Base-by-base conservation (phyloP, 2,329 filamentous ascomycete species). In the Pseudogymnoascus sp. region DNA sequence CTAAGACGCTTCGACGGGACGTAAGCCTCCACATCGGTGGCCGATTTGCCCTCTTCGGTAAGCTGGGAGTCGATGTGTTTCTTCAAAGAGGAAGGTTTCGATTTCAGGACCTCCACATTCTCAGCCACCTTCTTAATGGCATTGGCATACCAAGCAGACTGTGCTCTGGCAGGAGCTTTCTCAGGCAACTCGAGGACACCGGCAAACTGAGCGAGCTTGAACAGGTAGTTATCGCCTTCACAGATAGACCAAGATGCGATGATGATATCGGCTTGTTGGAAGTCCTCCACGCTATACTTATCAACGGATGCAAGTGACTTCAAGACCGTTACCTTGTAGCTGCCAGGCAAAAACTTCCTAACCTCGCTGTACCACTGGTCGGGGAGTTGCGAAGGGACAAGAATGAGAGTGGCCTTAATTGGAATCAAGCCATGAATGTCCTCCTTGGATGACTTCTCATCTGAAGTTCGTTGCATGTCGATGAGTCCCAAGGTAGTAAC, bases 321-420 rank as follows among this genome's bases (percentile, higher is more conserved):
- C 45, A 87, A 76, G 0, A 76, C 65, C 1, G 84, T 52, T 2
- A 86, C 72, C 2, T 73, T 74, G 67, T 79, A 79, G 5, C 70
- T 71, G 0, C 62, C 70, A 1, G 25, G 52, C 12, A 67, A 49
- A 68, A 82, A 85, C 60, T 81, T 81, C 2, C 67, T 58, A 12
- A 84, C 78, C 65, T 89, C 86, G 0, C 71, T 69, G 7, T 69
- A 68, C 87, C 87, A 89, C 68, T 89, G 87, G 5, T 75, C 68
- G 1, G 81, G 72, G 4, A 89, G 74, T 59, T 82, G 80, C 0
- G 70, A 64, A 0, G 86, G 86, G 5, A 83, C 81, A 0, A 89
- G 70, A 28, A 88, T 80, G 2, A 89, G 69, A 0, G 85, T 88
- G 4, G 84, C 86, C 14, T 81, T 78, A 0, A 80, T 72, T 0